Evolutionary conservation across 2,329 filamentous ascomycete species (phyloP).

Genomic region (Pleoardoris graminearum): DNA sequence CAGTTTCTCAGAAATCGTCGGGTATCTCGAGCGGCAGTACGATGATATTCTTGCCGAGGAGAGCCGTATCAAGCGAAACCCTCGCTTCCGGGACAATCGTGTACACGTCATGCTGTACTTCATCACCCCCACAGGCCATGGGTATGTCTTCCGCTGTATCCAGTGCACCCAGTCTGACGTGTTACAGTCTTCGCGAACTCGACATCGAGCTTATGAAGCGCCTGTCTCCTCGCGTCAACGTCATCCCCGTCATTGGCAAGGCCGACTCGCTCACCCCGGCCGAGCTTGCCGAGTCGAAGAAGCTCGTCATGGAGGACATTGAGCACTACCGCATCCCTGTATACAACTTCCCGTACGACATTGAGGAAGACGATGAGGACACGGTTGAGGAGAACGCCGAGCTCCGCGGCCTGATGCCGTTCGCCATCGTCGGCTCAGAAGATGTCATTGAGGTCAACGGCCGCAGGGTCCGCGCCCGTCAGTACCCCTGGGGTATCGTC

Average conservation of each 20-base stretch:
- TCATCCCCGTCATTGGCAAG: slow-evolving; percentile 98
- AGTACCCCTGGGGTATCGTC: slow-evolving; percentile 98
- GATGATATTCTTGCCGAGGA: slow-evolving; percentile 99
- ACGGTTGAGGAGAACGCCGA: slow-evolving; percentile 99
- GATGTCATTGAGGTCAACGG: slow-evolving; percentile 93
- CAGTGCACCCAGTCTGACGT: slow-evolving; percentile 20
- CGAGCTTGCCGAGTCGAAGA: slow-evolving; percentile 98
- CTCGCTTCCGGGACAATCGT: slow-evolving; percentile 98
- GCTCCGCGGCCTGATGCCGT: slow-evolving; percentile 95
- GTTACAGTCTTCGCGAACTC: slow-evolving; percentile 83
- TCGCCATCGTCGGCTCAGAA: slow-evolving; percentile 97
- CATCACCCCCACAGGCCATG: slow-evolving; percentile 96
- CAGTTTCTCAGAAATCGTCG: slow-evolving; percentile 96
- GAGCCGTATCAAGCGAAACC: slow-evolving; percentile 99
- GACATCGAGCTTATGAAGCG: slow-evolving; percentile 99
- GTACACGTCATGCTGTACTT: slow-evolving; percentile 99
- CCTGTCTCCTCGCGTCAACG: slow-evolving; percentile 95
- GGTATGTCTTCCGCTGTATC: slow-evolving; percentile 57
- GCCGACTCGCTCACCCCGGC: slow-evolving; percentile 95
- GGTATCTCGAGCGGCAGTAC: slow-evolving; percentile 98
- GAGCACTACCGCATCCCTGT: slow-evolving; percentile 99
- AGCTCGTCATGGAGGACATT: slow-evolving; percentile 99
- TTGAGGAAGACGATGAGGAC: slow-evolving; percentile 98
- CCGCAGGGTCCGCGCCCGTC: slow-evolving; percentile 87
- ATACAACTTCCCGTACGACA: slow-evolving; percentile 99